These are phyloP conservation scores for Manihot esculenta DNA, from an alignment of 441 rosid species.

Conservation along the genomic window DNA sequence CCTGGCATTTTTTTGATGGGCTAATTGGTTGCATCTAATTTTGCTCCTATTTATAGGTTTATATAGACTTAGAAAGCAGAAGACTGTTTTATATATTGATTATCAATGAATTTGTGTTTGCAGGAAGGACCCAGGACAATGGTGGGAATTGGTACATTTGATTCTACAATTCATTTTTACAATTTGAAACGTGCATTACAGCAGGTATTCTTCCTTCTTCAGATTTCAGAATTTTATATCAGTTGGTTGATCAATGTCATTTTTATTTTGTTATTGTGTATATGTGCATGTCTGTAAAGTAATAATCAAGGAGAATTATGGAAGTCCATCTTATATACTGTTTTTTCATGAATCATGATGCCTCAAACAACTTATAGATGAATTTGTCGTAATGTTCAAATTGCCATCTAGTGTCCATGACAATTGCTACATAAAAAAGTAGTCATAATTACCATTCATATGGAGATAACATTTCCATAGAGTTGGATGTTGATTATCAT, in stretches of 20 bases:
- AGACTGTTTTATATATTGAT: conserved; percentile 8
- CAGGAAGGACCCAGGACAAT: conserved; percentile 90
- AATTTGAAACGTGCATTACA: conserved; percentile 71
- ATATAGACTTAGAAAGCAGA: neutral
- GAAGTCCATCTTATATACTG: neutral
- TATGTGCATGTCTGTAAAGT: neutral
- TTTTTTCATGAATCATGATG: neutral
- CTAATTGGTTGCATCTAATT: too few relatives aligned
- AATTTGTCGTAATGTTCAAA: neutral
- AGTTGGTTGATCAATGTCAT: neutral
- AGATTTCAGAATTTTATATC: neutral
- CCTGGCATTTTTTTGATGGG: too few relatives aligned
- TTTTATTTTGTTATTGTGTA: neutral
- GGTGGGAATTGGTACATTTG: conserved; percentile 89
- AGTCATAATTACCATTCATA: neutral
- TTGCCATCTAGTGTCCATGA: neutral
- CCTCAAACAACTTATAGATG: neutral
- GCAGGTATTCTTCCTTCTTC: conserved; percentile 33
- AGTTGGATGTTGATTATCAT: neutral
- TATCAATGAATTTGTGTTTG: conserved; percentile 8
- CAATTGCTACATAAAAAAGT: too few relatives aligned
- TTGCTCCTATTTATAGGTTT: neutral
- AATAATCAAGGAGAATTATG: neutral
- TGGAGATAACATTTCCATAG: neutral
- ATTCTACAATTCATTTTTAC: conserved; percentile 80